Conservation (phyloP, 371 early-diverging fungal genomes). For the Synchytrium microbalum region DNA sequence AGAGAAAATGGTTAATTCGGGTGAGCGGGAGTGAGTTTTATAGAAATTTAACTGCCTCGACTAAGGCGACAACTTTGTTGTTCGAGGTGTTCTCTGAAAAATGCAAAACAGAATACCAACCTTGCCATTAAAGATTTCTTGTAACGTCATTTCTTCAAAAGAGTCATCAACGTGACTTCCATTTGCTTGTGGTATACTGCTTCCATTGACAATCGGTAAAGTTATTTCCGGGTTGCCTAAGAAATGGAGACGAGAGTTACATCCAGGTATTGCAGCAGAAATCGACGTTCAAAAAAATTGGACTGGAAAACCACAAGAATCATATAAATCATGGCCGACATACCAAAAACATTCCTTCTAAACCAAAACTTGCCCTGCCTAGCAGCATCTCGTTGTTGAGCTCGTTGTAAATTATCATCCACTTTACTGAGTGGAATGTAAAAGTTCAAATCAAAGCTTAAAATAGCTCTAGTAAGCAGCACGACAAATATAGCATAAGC, state of each 20-base stretch:
- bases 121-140: constrained; percentile 94
- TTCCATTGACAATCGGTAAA: background rate
- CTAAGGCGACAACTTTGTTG: constrained; percentile 5
- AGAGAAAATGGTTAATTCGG: constrained; percentile 7
- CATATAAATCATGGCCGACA: constrained; percentile 2
- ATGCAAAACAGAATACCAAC: constrained; percentile 23
- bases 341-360: constrained; percentile 68
- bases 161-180: constrained; percentile 41
- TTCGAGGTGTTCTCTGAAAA: constrained; percentile 7
- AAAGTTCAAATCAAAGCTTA: constrained; percentile 85
- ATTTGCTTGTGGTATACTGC: background rate
- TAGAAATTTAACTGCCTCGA: background rate
- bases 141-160: constrained; percentile 71
- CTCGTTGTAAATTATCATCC: constrained; percentile 92
- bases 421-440: constrained; percentile 95
- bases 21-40: background rate
- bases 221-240: background rate
- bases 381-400: constrained; percentile 81
- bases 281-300: background rate
- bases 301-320: constrained; percentile 4
- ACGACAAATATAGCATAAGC: constrained; percentile 93
- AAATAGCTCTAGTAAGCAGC: constrained; percentile 81
- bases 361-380: constrained; percentile 79
- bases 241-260: background rate
- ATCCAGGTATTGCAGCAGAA: constrained; percentile 16